A percentile compares a stretch with the other conserved stretches of the same genome.
Evolutionary conservation across 768 basidiomycete species (phyloP).

Genomic region (Boletus pseudo-olivaceus): DNA sequence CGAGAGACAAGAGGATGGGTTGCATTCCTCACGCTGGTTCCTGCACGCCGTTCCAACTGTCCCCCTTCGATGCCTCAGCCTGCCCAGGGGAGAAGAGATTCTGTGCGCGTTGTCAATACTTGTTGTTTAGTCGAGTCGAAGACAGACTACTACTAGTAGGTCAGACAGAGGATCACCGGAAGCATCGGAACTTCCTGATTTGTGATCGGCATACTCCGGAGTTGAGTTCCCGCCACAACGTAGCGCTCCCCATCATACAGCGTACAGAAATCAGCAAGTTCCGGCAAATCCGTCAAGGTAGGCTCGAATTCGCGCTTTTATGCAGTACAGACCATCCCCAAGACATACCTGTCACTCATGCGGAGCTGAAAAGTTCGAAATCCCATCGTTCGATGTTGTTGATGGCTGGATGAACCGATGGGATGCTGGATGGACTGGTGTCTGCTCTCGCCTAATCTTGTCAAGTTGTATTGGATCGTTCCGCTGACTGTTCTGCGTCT

Average conservation of each 20-base stretch:
- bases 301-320: constrained; percentile 38
- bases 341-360: constrained; percentile 6
- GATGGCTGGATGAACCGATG: constrained; percentile 42
- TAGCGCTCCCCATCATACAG: constrained; percentile 9
- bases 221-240: constrained; percentile 24
- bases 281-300: constrained; percentile 56
- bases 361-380: constrained; percentile 2
- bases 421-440: constrained; percentile 36
- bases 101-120: too few relatives aligned
- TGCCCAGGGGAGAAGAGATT: not conserved
- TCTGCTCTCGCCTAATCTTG: constrained; percentile 8
- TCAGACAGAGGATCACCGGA: not conserved
- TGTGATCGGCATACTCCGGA: constrained; percentile 25
- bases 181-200: constrained; percentile 9
- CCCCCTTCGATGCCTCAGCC: not conserved
- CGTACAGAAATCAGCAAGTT: constrained; percentile 23
- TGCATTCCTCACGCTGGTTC: not conserved
- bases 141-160: too few relatives aligned
- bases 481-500: constrained; percentile 15
- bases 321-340: constrained; percentile 5
- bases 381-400: constrained; percentile 11
- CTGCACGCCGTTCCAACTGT: not conserved
- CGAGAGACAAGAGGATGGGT: too few relatives aligned
- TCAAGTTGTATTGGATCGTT: constrained; percentile 5
- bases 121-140: too few relatives aligned